Base-by-base conservation (phyloP, 768 basidiomycete species). In the Dioszegia crocea region DNA sequence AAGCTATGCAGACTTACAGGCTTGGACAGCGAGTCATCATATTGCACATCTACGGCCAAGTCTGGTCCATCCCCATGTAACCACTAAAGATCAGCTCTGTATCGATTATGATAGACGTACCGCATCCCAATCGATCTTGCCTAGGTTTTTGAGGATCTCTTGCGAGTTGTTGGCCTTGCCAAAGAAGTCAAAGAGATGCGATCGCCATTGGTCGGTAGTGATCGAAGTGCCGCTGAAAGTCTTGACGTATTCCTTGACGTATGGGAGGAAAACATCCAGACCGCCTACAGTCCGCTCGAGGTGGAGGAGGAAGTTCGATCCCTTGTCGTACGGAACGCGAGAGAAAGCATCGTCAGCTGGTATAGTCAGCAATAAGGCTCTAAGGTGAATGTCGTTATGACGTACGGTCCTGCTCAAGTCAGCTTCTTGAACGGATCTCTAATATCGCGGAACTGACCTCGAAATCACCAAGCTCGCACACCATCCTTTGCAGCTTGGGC, bases 271-370 rank as follows among this genome's bases (percentile, higher is more conserved):
- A 16, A 84, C 83, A 45, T 92, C 85, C 54, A 90, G 78, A 2
- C 89, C 89, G n/a, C 89, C 89, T 0, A 92, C 79, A 5, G 81
- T 85, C 31, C 82, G 79, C 74, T 91, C 92, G 21, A 97, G 81
- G 72, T 89, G 82, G 17, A 93, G 82, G 16, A 98, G 79, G 66
- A 98, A 85, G 73, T 91, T 94, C 6, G 89, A 82, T 24, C 93
- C 58, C 59, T 75, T 76, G 43, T 78, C 76, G 65, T 94, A 94
- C 1, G 92, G 88, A 44, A 96, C 80, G 50, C 80, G 73, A 60
- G 64, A 81, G 75, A 87, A 90, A 5, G 88, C 86, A 47, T 86
- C 86, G 68, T 91, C 88, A 1, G 88, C 67, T 67, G 60, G 60
- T 17, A 36, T 40, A 19, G 4, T 57, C 29, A 57, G 45, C n/a